A percentile compares a stretch with the other conserved stretches of the same genome.
These are phyloP conservation scores for Stemphylium lycopersici DNA, from an alignment of 2,329 filamentous ascomycete genomes.

Conservation along the genomic window DNA sequence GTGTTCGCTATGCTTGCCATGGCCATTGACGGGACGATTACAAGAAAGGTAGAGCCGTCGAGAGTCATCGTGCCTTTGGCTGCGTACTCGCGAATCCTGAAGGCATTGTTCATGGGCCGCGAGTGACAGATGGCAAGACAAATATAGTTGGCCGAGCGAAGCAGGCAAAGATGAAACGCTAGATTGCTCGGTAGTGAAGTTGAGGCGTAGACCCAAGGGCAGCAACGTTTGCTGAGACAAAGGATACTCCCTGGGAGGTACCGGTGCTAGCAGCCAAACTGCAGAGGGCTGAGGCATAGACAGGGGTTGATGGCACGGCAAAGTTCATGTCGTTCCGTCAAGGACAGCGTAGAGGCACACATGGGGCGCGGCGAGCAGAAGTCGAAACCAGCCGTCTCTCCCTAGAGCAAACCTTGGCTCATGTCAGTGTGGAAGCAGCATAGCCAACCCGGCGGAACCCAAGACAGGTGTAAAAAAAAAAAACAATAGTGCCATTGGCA, in stretches of 20 bases:
- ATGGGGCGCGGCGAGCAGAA: slow-evolving; percentile 10
- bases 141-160: neutral
- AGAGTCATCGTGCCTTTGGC: too few species aligned
- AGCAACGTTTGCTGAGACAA: too few species aligned
- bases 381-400: slow-evolving; percentile 19
- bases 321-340: slow-evolving; percentile 13
- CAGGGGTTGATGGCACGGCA: slow-evolving; percentile 15
- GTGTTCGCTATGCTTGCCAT: neutral
- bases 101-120: too few species aligned
- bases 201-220: too few species aligned
- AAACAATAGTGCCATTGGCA: slow-evolving; percentile 12
- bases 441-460: neutral
- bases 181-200: too few species aligned
- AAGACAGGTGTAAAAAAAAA: slow-evolving; percentile 3
- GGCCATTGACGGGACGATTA: too few species aligned
- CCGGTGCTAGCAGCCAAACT: slow-evolving; percentile 1
- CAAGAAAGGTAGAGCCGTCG: too few species aligned
- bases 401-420: slow-evolving; percentile 12
- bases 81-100: too few species aligned
- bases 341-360: slow-evolving; percentile 15
- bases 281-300: slow-evolving; percentile 14
- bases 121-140: too few species aligned
- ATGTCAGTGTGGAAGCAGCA: neutral
- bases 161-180: neutral
- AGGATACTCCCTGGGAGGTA: neutral